Evolutionary conservation across 257 asterid genomes (phyloP).

Genomic region (Capsicum baccatum): DNA sequence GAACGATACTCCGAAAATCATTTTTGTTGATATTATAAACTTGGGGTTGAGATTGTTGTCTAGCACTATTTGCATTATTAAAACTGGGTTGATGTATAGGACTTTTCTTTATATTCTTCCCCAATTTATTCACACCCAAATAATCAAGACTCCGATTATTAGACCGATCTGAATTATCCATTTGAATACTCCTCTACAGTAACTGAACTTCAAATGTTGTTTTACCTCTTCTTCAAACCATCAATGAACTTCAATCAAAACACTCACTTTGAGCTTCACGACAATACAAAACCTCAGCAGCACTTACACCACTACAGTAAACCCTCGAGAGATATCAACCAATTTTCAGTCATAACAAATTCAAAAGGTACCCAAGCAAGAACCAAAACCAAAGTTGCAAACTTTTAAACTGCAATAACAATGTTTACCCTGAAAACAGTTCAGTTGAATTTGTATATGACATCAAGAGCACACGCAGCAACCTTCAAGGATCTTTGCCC

Average conservation of each 20-base stretch:
- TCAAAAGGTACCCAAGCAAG: neutral
- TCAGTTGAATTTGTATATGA: too few relatives aligned
- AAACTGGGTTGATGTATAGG: conserved; percentile 88
- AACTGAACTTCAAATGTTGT: conserved; percentile 21
- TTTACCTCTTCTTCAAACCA: conserved; percentile 22
- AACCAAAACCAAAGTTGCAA: neutral
- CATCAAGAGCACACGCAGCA: too few relatives aligned
- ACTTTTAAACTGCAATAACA: neutral
- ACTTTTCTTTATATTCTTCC: conserved; percentile 84
- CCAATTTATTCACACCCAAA: conserved; percentile 82
- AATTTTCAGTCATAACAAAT: neutral
- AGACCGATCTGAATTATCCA: conserved; percentile 71
- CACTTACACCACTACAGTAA: conserved; percentile 8
- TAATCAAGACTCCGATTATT: conserved; percentile 59
- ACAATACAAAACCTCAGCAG: neutral
- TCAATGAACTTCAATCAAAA: neutral
- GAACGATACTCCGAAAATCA: conserved; percentile 85
- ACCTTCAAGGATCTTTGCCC: too few relatives aligned
- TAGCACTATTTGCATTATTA: conserved; percentile 30
- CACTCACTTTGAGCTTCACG: neutral
- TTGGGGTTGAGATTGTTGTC: conserved; percentile 90
- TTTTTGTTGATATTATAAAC: conserved; percentile 91
- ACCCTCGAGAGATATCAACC: conserved; percentile 1
- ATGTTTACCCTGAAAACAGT: too few relatives aligned
- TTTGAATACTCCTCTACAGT: conserved; percentile 25